A percentile compares a stretch with the other conserved stretches of the same genome.
phyloP scores from a whole-genome alignment of 2,329 filamentous ascomycete species.

The Talaromyces albobiverticillius region DNA sequence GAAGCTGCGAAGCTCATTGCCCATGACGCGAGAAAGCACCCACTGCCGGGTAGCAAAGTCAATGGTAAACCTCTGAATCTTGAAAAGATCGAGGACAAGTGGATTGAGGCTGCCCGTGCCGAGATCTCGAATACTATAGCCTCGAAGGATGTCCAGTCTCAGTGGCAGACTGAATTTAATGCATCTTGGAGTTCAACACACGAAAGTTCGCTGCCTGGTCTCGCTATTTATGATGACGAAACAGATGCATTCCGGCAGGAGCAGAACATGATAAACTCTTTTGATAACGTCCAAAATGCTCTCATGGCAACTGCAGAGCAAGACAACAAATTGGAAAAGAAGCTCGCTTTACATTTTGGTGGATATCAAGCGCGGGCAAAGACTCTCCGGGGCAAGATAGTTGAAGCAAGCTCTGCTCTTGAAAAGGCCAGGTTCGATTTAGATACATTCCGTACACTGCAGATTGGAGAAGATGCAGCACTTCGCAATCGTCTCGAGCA shows the following conservation, averaged over 20 bases:
- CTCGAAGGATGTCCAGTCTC: conserved; percentile 49
- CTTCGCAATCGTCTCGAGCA: conserved; percentile 69
- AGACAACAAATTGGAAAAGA: conserved; percentile 89
- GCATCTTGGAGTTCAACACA: conserved; percentile 52
- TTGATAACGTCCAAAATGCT: conserved; percentile 70
- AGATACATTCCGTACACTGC: conserved; percentile 70
- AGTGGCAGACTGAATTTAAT: conserved; percentile 50
- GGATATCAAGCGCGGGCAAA: conserved; percentile 88
- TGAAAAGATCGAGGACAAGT: conserved; percentile 65
- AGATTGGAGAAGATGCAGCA: conserved; percentile 75
- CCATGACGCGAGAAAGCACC: conserved; percentile 74
- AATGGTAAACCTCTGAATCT: conserved; percentile 61
- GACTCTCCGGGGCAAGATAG: conserved; percentile 74
- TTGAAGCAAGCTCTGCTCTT: conserved; percentile 69
- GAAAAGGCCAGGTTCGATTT: conserved; percentile 70
- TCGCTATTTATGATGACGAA: conserved; percentile 76
- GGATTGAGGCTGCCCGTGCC: conserved; percentile 71
- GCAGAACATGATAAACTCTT: conserved; percentile 64
- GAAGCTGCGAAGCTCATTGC: conserved; percentile 80
- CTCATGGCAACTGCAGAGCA: conserved; percentile 73
- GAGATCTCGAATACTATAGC: conserved; percentile 70
- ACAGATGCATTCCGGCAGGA: conserved; percentile 60
- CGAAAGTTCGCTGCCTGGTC: conserved; percentile 61
- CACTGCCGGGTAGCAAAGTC: conserved; percentile 65
- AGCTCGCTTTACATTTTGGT: conserved; percentile 78